phyloP scores from a whole-genome alignment of 768 basidiomycete genomes.

The Pholiota molesta region DNA sequence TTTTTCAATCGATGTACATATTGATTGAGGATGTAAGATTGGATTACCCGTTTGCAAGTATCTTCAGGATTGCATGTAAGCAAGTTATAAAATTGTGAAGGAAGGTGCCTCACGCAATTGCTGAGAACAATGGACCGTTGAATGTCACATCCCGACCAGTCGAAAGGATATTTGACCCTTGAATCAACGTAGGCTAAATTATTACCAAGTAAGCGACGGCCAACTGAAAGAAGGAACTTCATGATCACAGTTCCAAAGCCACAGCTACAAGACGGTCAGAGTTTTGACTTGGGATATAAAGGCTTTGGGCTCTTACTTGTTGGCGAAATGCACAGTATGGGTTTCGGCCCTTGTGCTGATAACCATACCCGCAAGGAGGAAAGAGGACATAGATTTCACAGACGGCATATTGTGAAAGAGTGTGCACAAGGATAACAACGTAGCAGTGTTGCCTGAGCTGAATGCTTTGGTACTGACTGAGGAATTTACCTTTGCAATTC shows the following conservation, averaged over 20 bases:
- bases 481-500: neutral
- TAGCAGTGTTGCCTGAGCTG: neutral
- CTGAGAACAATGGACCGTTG: constrained; percentile 29
- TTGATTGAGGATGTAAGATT: neutral
- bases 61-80: constrained; percentile 4
- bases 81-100: neutral
- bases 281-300: no score
- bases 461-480: neutral
- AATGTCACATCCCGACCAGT: constrained; percentile 28
- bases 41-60: constrained; percentile 16
- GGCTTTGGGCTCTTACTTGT: constrained; percentile 33
- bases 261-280: neutral
- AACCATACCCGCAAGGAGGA: neutral
- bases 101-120: constrained; percentile 26
- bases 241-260: constrained; percentile 5
- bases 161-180: constrained; percentile 26
- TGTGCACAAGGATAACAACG: neutral
- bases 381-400: neutral
- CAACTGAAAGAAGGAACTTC: no score
- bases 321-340: constrained; percentile 48
- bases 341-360: constrained; percentile 37
- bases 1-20: neutral
- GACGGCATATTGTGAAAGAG: neutral
- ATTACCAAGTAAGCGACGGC: neutral
- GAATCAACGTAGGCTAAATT: constrained; percentile 27